phyloP scores from a whole-genome alignment of 192 early-diverging fungal genomes.

The Kickxella alabastrina region DNA sequence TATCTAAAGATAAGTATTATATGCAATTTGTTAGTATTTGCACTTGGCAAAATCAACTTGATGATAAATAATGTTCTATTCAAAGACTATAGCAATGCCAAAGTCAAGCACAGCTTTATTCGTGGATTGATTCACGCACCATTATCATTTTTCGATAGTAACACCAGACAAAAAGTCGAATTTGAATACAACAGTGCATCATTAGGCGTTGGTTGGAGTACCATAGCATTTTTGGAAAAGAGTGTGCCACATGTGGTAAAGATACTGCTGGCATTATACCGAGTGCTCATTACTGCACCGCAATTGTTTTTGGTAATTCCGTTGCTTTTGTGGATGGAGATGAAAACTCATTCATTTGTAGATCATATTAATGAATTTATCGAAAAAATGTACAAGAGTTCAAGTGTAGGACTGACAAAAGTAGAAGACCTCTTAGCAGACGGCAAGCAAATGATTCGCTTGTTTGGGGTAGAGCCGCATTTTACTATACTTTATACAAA shows the following conservation, averaged over 20 bases:
- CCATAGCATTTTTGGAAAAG: background rate
- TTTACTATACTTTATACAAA: background rate
- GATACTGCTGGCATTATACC: background rate
- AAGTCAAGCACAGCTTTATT: slow-evolving; percentile 4
- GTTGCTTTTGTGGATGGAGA: background rate
- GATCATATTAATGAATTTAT: too few relatives aligned
- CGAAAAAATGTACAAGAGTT: too few relatives aligned
- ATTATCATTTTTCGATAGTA: background rate
- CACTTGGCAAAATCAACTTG: too few relatives aligned
- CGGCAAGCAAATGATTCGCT: background rate
- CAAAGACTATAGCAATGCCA: slow-evolving; percentile 2
- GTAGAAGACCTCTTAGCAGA: background rate
- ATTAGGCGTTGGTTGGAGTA: background rate
- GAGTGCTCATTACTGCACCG: background rate
- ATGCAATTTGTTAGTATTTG: too few relatives aligned
- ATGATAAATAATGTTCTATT: slow-evolving; percentile 3
- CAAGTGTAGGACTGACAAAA: too few relatives aligned
- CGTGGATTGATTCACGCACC: background rate
- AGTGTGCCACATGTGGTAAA: background rate
- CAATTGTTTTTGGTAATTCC: background rate
- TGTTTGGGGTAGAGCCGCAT: background rate
- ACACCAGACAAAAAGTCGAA: background rate
- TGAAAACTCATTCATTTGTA: background rate
- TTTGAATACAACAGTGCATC: background rate
- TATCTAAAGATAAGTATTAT: too few relatives aligned